These are phyloP conservation scores for Chaetothyriales sp. DNA, from an alignment of 2,329 filamentous ascomycete genomes.

Conservation along the genomic window DNA sequence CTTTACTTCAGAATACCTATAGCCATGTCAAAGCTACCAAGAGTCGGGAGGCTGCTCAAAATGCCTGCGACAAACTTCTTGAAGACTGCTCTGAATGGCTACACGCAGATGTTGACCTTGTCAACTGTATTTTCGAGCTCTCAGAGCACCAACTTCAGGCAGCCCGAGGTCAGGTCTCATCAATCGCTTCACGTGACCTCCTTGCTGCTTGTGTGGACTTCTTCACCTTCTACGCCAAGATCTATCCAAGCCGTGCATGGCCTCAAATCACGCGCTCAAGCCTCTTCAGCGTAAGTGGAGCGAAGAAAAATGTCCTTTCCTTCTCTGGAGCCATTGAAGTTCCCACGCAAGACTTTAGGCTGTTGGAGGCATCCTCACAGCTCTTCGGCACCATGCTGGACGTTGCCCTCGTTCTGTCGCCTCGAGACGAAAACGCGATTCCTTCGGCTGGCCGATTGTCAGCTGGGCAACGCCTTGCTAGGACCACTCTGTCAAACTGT, in stretches of 20 bases:
- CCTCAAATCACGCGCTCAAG: slow-evolving; percentile 72
- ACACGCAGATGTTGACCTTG: slow-evolving; percentile 48
- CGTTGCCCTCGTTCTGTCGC: slow-evolving; percentile 46
- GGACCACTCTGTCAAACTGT: slow-evolving; percentile 49
- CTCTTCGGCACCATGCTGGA: slow-evolving; percentile 65
- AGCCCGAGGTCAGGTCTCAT: slow-evolving; percentile 44
- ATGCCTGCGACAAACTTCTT: slow-evolving; percentile 32
- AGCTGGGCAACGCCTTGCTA: slow-evolving; percentile 37
- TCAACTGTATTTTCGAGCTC: slow-evolving; percentile 69
- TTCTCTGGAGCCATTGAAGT: slow-evolving; percentile 76
- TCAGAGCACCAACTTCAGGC: slow-evolving; percentile 53
- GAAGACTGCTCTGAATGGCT: slow-evolving; percentile 38
- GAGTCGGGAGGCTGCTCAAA: slow-evolving; percentile 18
- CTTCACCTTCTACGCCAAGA: slow-evolving; percentile 53
- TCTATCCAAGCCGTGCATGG: slow-evolving; percentile 78
- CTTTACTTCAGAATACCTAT: slow-evolving; percentile 42
- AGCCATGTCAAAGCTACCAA: slow-evolving; percentile 8
- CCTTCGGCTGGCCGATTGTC: slow-evolving; percentile 1
- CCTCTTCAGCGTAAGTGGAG: slow-evolving; percentile 62
- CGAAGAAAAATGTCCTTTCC: slow-evolving; percentile 60
- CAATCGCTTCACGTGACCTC: slow-evolving; percentile 51
- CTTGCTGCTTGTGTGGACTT: slow-evolving; percentile 69
- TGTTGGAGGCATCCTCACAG: slow-evolving; percentile 59
- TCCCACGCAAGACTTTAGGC: slow-evolving; percentile 58
- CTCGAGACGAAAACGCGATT: slow-evolving; percentile 1